These are phyloP conservation scores for Phytophthora melonis DNA, from an alignment of 352 stramenopile species.

Conservation along the genomic window DNA sequence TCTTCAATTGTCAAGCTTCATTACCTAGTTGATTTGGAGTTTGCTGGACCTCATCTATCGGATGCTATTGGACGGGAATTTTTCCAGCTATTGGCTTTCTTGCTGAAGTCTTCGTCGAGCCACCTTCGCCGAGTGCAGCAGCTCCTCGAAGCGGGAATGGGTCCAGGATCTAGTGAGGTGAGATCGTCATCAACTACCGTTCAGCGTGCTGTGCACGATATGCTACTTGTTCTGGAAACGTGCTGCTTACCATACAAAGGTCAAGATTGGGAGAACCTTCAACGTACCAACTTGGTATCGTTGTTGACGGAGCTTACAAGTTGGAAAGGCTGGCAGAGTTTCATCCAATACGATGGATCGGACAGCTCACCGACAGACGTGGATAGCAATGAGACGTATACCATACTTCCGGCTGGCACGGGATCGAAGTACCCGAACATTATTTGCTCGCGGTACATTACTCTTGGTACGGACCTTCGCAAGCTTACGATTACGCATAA, in stretches of 20 bases:
- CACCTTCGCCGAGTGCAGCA: slow-evolving; percentile 53
- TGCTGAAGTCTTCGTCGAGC: slow-evolving; percentile 56
- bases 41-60: slow-evolving; percentile 58
- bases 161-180: slow-evolving; percentile 8
- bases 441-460: slow-evolving; percentile 70
- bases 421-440: slow-evolving; percentile 75
- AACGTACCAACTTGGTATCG: slow-evolving; percentile 64
- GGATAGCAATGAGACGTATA: slow-evolving; percentile 41
- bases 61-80: slow-evolving; percentile 67
- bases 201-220: slow-evolving; percentile 69
- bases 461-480: slow-evolving; percentile 71
- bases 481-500: slow-evolving; percentile 68
- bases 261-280: slow-evolving; percentile 71
- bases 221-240: slow-evolving; percentile 78
- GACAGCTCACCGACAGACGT: slow-evolving; percentile 50
- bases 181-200: slow-evolving; percentile 41
- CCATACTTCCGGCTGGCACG: slow-evolving; percentile 67
- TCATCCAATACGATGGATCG: slow-evolving; percentile 57
- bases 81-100: slow-evolving; percentile 66
- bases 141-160: slow-evolving; percentile 33
- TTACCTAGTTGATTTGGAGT: slow-evolving; percentile 77
- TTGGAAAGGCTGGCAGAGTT: slow-evolving; percentile 83
- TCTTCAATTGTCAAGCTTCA: slow-evolving; percentile 70
- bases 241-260: slow-evolving; percentile 80
- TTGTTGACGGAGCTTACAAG: slow-evolving; percentile 78